phyloP scores from a whole-genome alignment of 352 stramenopile species.

The Globisporangium cystogenes region DNA sequence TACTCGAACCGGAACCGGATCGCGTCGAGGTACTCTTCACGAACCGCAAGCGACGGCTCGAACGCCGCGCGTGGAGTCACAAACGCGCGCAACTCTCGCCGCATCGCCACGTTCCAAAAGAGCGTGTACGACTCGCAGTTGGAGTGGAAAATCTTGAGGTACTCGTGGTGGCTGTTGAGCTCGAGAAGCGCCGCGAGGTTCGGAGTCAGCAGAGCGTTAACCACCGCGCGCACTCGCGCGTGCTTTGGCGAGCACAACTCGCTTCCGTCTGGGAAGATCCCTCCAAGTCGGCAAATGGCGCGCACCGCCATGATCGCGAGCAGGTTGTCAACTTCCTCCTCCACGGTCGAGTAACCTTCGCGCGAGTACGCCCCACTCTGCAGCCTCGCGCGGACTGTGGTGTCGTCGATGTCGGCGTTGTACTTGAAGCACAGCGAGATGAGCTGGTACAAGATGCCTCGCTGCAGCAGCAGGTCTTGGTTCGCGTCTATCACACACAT shows the following conservation, averaged over 20 bases:
- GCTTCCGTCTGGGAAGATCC: slow-evolving; percentile 46
- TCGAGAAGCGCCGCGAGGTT: slow-evolving; percentile 59
- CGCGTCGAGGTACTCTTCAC: slow-evolving; percentile 43
- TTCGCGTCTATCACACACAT: slow-evolving; percentile 56
- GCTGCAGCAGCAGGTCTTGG: slow-evolving; percentile 40
- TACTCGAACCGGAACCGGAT: slow-evolving; percentile 68
- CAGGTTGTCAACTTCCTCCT: slow-evolving; percentile 59
- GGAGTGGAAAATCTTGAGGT: slow-evolving; percentile 74
- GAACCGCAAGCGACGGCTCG: slow-evolving; percentile 22
- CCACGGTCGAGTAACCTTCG: slow-evolving; percentile 36
- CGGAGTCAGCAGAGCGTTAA: slow-evolving; percentile 63
- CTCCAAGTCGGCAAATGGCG: slow-evolving; percentile 61
- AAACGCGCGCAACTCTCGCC: slow-evolving; percentile 51
- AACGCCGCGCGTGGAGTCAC: slow-evolving; percentile 31
- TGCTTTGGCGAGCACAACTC: slow-evolving; percentile 44
- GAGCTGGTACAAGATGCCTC: slow-evolving; percentile 66
- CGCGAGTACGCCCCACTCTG: slow-evolving; percentile 28
- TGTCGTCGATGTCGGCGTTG: slow-evolving; percentile 52
- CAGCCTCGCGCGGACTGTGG: slow-evolving; percentile 31
- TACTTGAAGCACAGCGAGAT: slow-evolving; percentile 66
- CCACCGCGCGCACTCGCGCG: slow-evolving; percentile 28
- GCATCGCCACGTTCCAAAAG: slow-evolving; percentile 80
- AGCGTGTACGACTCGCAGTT: slow-evolving; percentile 78
- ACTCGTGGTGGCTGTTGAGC: slow-evolving; percentile 71
- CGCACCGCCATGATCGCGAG: slow-evolving; percentile 67